A percentile compares a stretch with the other conserved stretches of the same genome.
phyloP scores from a whole-genome alignment of 225 moss, liverwort and hornwort genomes.

The Antitrichia curtipendula region DNA sequence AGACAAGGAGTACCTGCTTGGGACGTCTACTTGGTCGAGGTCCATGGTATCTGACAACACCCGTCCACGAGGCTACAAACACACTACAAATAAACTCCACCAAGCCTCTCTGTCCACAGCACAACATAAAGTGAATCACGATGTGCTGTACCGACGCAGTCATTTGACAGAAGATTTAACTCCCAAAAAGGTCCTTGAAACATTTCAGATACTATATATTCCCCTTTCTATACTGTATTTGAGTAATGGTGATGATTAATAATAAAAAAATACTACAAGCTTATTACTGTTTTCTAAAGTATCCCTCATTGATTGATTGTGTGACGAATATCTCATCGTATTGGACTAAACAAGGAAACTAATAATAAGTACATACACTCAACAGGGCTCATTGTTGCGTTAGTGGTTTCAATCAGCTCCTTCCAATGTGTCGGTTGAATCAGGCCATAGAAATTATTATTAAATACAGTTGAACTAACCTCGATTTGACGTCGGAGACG shows the following conservation, averaged over 20 bases:
- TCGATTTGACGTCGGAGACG: slow-evolving; percentile 61
- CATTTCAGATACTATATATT: not conserved
- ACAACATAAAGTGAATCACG: not conserved
- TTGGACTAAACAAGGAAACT: not conserved
- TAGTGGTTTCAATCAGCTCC: not conserved
- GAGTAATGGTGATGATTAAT: not conserved
- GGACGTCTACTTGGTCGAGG: slow-evolving; percentile 83
- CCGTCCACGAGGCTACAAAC: slow-evolving; percentile 96
- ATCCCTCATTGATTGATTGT: not conserved
- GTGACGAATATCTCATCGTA: not conserved
- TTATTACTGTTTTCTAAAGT: not conserved
- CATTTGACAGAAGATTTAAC: not conserved
- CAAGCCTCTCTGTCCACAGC: slow-evolving; percentile 67
- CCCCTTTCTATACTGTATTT: not conserved
- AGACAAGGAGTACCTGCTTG: slow-evolving; percentile 60
- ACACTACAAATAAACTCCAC: slow-evolving; percentile 96
- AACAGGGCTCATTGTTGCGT: not conserved
- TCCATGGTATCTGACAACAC: slow-evolving; percentile 88
- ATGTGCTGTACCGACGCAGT: not conserved
- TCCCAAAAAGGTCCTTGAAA: not conserved
- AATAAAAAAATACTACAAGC: not conserved
- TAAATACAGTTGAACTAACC: slow-evolving; percentile 27
- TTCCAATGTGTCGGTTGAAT: not conserved
- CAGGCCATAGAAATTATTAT: not conserved
- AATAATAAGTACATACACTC: not conserved